Base-by-base conservation (phyloP, 2,329 filamentous ascomycete species). In the Akanthomyces muscarius region DNA sequence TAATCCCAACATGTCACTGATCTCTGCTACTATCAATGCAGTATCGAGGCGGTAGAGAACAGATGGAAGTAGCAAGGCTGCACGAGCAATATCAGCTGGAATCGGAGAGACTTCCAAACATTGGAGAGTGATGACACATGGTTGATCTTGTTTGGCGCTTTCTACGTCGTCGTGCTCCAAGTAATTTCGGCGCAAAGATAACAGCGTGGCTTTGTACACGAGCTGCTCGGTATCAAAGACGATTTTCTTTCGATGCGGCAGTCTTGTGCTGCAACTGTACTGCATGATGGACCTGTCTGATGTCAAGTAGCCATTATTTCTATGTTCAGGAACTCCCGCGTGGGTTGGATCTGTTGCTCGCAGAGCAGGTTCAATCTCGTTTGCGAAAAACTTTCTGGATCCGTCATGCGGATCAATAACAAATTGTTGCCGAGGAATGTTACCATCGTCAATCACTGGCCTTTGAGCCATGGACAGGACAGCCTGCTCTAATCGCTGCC, bases 41-140 rank as follows among this genome's bases (percentile, higher is more conserved):
- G 89, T 88, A 67, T 99, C 93, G 7, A 97, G 77, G 11, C 92
- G 86, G 70, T 92, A 88, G 44, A 97, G 90, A 45, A 97, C 89
- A 0, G 92, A 89, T 0, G 95, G 94, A 64, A 97, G 87, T 1
- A 86, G 80, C 69, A 93, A 86, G 21, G 85, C 87, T 78, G 91
- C 91, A 4, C 84, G 81, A 1, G 91, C 91, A n/a, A 90, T 76
- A 1, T 85, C 78, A 0, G 86, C 77, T 0, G 91, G 85, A 5
- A 98, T 78, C 86, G 92, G 54, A 0, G 93, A 98, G 5, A 98
- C 84, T 10, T 77, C 83, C 53, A 98, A 75, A 0, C 91, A 89
- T 68, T 97, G 85, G 4, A 93, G 83, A 63, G 93, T 90, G 3
- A 98, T 74, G 64, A 85, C 92, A 66, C 88, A 89, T 10, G n/a